Base-by-base conservation (phyloP, 441 rosid species). In the Jatropha multifida region DNA sequence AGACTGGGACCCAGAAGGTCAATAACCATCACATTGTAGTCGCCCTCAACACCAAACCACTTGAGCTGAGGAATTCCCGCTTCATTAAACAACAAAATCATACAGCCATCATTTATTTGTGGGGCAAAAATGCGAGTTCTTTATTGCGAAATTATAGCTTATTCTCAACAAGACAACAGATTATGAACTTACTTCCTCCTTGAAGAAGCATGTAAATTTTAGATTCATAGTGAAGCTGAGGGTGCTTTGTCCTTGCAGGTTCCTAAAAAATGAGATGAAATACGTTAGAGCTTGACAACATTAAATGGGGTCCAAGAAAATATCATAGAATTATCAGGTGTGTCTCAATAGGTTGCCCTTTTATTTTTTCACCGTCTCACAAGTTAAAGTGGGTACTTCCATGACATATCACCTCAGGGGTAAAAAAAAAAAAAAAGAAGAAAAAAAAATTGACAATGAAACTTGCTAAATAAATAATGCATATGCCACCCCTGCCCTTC, bases 1-100 rank as follows among this genome's bases (percentile, higher is more conserved):
- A 94, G 88, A 75, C 99, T 94, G 55, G 99, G 99, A 11, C 99
- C 99, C 67, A 94, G 85, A 78, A 94, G 98, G 65, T 94, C 99
- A 76, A 93, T 93, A 72, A 93, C 97, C 99, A 94, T 94, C 77
- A 91, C 72, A 80, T 87, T 94, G 88, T 89, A 93, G 60, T 94
- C 97, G 37, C 87, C 89, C 76, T 94, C 98, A 23, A 91, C 94
- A 17, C 97, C 98, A 84, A 88, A 94, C 97, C 97, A 94, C 79
- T 90, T 91, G 32, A 92, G 90, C 66, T 92, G 92, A 67, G 98
- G 98, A 84, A 94, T 78, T 65, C 98, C 98, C 73, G 91, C 98
- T 92, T 75, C 83, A 83, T 42, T 37, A 70, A 84, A 61, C 65
- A 81, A 71, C 75, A 76, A 58, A 32, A 55, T 44, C 56, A 77